These are phyloP conservation scores for Linum tenue DNA, from an alignment of 345 rosid species.

Conservation along the genomic window DNA sequence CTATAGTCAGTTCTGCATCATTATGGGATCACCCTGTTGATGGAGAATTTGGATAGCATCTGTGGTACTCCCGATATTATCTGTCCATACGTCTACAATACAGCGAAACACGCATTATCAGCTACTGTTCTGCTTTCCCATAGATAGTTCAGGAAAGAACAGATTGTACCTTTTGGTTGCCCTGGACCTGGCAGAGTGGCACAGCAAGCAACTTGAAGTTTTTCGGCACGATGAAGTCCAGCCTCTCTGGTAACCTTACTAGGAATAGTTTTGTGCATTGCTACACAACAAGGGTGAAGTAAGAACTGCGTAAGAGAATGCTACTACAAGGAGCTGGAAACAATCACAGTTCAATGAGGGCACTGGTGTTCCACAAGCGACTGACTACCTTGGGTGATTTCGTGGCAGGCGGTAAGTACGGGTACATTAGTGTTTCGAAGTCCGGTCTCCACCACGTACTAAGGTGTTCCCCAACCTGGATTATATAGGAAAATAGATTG, in stretches of 20 bases:
- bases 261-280: constrained; percentile 77
- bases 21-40: constrained; percentile 35
- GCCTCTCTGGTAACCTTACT: constrained; percentile 47
- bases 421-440: constrained; percentile 54
- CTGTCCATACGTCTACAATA: constrained; percentile 64
- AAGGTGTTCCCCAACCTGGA: constrained; percentile 66
- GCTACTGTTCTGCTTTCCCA: too few relatives aligned
- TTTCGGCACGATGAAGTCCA: constrained; percentile 60
- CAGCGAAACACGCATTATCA: neutral
- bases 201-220: constrained; percentile 79
- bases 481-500: neutral
- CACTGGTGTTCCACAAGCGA: neutral
- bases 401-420: constrained; percentile 52
- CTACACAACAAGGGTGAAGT: constrained; percentile 15
- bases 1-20: too few relatives aligned
- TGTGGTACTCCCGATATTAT: constrained; percentile 67
- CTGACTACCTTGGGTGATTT: constrained; percentile 58
- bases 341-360: constrained; percentile 3
- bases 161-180: constrained; percentile 50
- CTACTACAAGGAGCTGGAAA: neutral
- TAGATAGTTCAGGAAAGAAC: too few relatives aligned
- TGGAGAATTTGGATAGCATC: constrained; percentile 64
- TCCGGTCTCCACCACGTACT: constrained; percentile 91
- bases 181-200: constrained; percentile 66
- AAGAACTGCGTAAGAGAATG: neutral